A percentile compares a stretch with the other conserved stretches of the same genome.
Evolutionary conservation across 1,284 basidiomycete genomes (phyloP).

Genomic region (Ustilago loliicola): DNA sequence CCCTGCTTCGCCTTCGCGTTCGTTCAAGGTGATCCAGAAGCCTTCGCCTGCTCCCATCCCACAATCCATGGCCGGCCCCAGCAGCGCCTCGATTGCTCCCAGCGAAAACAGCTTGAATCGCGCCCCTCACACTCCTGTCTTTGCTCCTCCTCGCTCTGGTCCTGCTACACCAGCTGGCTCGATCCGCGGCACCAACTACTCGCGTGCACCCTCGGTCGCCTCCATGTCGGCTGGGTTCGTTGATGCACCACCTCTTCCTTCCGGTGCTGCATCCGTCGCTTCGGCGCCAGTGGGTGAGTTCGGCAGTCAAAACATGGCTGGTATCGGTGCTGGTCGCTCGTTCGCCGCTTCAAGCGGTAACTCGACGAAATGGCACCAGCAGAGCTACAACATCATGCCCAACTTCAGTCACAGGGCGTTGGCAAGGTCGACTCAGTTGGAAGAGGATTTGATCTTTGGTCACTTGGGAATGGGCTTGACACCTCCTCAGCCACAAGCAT

Average conservation of each 20-base stretch:
- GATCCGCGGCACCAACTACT: conserved; percentile 46
- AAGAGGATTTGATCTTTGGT: conserved; percentile 55
- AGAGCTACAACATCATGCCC: conserved; percentile 54
- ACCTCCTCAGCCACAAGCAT: conserved; percentile 22
- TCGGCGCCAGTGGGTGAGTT: conserved; percentile 40
- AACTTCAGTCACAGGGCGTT: conserved; percentile 43
- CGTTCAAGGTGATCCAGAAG: conserved; percentile 56
- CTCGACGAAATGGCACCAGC: conserved; percentile 59
- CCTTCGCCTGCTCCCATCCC: conserved; percentile 16
- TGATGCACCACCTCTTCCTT: conserved; percentile 48
- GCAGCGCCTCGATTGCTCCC: conserved; percentile 33
- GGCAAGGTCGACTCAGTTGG: conserved; percentile 50
- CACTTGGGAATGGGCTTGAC: conserved; percentile 48
- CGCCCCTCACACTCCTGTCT: conserved; percentile 8
- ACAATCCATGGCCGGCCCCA: conserved; percentile 31
- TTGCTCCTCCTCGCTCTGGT: conserved; percentile 29
- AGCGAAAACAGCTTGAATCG: conserved; percentile 44
- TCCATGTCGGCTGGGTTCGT: conserved; percentile 48
- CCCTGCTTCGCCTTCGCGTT: conserved; percentile 38
- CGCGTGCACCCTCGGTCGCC: conserved; percentile 47
- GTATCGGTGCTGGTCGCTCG: conserved; percentile 46
- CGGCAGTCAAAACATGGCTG: conserved; percentile 54
- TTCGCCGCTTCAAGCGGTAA: conserved; percentile 42
- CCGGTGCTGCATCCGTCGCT: conserved; percentile 36
- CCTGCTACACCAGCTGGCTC: conserved; percentile 48